Evolutionary conservation across 768 basidiomycete species (phyloP), one percentile per base, ranked within the genome.

Genomic region (Auricularia sp.): DNA sequence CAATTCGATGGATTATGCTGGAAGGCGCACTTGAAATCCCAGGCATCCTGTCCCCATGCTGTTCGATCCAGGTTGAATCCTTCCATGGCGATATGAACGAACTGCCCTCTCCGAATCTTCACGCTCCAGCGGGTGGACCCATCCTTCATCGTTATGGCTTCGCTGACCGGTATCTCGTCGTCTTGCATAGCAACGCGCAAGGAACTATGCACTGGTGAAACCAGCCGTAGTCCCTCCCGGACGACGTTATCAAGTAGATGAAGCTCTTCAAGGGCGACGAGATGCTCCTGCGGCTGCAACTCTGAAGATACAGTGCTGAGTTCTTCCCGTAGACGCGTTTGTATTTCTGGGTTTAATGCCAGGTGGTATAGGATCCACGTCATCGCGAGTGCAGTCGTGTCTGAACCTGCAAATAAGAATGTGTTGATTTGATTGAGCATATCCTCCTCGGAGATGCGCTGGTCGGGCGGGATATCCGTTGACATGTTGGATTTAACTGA

Each of bases 351-450:
- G 66, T 84, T 70, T n/a, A 75, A 73, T 8, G 85, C 76, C 36
- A 90, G 81, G 64, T 78, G 73, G 71, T 84, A 80, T 1, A 87
- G 72, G 63, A 80, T 81, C 83, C 84, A 88, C 5, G 83, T 75
- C 33, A 87, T 74, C 21, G 83, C 79, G 7, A 85, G 75, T 5
- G 83, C 77, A 36, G 83, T 82, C 2, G 84, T 80, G 68, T 87
- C 85, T 33, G 86, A 83, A 12, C 87, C 87, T 2, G 81, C 84
- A 51, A 86, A 81, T 64, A 87, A 76, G 72, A 87, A 82, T 36
- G 85, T 84, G n/a, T 81, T 80, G 67, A 86, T 81, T 71, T 86
- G 84, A 66, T 83, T 82, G 7, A 85, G 74, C n/a, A 87, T 74
- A 61, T 86, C 85, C 35, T 78, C 70, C 66, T 88, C 87, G n/a